Percentiles rank a stretch among this genome's conserved stretches.
Conservation (phyloP, 768 basidiomycete species). For the Amanita inopinata region DNA sequence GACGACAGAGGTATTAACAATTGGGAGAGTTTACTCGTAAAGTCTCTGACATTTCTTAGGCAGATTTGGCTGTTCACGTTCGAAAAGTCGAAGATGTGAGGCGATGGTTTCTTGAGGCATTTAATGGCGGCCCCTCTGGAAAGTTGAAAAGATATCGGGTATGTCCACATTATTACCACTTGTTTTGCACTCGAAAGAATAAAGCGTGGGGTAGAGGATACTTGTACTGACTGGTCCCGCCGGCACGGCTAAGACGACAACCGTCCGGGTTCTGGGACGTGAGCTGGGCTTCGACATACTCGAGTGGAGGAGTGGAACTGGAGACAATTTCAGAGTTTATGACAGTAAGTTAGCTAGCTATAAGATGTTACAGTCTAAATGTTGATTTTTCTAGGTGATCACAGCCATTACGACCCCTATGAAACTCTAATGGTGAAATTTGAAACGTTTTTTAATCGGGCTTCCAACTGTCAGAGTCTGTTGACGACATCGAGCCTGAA, state of each 20-base stretch:
- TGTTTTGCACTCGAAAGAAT: neutral
- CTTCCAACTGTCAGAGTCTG: slow-evolving; percentile 48
- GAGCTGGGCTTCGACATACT: slow-evolving; percentile 74
- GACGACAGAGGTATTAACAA: slow-evolving; percentile 32
- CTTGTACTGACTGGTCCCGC: slow-evolving; percentile 82
- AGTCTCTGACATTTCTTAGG: slow-evolving; percentile 30
- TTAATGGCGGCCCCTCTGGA: slow-evolving; percentile 54
- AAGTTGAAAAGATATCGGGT: slow-evolving; percentile 70
- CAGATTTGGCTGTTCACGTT: slow-evolving; percentile 70
- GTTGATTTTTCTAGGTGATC: slow-evolving; percentile 2
- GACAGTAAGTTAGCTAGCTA: neutral
- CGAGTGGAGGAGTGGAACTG: slow-evolving; percentile 74
- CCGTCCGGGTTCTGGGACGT: slow-evolving; percentile 60
- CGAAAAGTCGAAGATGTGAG: slow-evolving; percentile 73
- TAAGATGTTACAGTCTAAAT: too few relatives aligned
- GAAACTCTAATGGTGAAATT: slow-evolving; percentile 59
- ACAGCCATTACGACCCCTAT: slow-evolving; percentile 15
- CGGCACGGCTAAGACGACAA: slow-evolving; percentile 86
- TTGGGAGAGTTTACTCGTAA: neutral
- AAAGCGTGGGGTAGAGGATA: slow-evolving; percentile 48
- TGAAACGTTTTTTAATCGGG: slow-evolving; percentile 63
- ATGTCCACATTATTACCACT: slow-evolving; percentile 16
- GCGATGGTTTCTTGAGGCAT: slow-evolving; percentile 65
- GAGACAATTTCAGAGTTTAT: slow-evolving; percentile 29
- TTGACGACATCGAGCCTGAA: slow-evolving; percentile 20